Evolutionary conservation across 1,284 basidiomycete species (phyloP), one percentile per base, ranked within the genome.

Genomic region (Naganishia liquefaciens): DNA sequence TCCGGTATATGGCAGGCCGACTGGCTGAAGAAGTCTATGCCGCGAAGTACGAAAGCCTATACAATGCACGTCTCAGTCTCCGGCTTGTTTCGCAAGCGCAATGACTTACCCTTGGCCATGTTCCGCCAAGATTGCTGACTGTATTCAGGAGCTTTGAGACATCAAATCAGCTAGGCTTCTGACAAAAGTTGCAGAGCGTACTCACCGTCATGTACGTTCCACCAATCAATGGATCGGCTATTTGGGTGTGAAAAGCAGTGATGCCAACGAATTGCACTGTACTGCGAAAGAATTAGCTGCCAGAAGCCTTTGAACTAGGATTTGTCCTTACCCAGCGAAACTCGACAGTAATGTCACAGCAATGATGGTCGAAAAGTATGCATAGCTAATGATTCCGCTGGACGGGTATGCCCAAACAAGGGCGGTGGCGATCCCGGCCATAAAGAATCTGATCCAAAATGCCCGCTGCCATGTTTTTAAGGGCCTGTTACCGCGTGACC

Each of bases 231-330:
- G 96, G 96, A 76, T 99, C 96, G 0, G 96, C 93, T 58, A 99
- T 89, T 67, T 91, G 88, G 1, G 94, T 98, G 75, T 99, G 95
- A 84, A 98, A 99, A 3, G 96, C 95, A 10, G 93, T 92, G 70
- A 99, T 94, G 19, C 95, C 94, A 23, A 98, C 95, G 74, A 99
- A 99, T 78, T 99, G 95, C 11, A 99, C 89, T 7, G 96, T 99
- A 61, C 92, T 94, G 66, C 44, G n/a, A n/a, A 1, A 37, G 37
- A 23, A 51, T 37, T 27, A 43, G 13, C 42, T 51, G 44, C 52
- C 42, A 51, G 44, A 43, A 43, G 62, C 67, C 30, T 65, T 15
- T 19, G 28, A 13, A 62, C 40, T 13, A 15, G 47, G 39, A 9
- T 25, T 49, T 46, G 23, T 62, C 78, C 86, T 78, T 74, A 92